Percentiles rank a stretch among this genome's conserved stretches.
Evolutionary conservation across 768 basidiomycete genomes (phyloP).

Genomic region (Lactifluus subvellereus): DNA sequence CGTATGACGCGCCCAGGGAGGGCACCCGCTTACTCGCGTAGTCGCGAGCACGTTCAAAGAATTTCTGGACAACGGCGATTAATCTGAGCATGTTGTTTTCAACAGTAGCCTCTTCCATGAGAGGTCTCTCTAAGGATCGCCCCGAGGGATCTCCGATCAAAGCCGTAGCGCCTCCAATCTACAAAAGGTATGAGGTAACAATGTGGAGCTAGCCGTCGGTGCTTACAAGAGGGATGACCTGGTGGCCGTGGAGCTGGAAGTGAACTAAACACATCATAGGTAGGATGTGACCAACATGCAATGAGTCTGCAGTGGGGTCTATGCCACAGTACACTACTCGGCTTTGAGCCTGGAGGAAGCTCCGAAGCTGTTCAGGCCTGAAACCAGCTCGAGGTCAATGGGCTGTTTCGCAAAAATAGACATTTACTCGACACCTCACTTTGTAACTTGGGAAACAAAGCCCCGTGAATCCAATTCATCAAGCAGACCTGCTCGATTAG

Average conservation of each 20-base stretch:
- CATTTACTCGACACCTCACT: slow-evolving; percentile 6
- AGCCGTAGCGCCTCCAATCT: slow-evolving; percentile 97
- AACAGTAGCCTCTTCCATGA: slow-evolving; percentile 54
- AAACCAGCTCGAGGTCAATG: not conserved
- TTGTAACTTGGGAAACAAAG: slow-evolving; percentile 24
- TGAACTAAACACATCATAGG: slow-evolving; percentile 85
- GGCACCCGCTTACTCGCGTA: slow-evolving; percentile 43
- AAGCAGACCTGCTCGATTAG: not conserved
- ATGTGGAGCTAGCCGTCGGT: not conserved
- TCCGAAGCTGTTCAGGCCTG: slow-evolving; percentile 21
- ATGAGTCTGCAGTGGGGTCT: slow-evolving; percentile 84
- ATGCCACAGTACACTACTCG: slow-evolving; percentile 78
- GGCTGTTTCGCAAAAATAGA: not conserved
- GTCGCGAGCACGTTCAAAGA: slow-evolving; percentile 59
- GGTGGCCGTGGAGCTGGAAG: slow-evolving; percentile 82
- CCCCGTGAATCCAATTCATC: slow-evolving; percentile 19
- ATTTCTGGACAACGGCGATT: slow-evolving; percentile 55
- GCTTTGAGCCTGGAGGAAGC: slow-evolving; percentile 26
- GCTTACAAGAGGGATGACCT: slow-evolving; percentile 75
- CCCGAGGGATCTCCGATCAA: slow-evolving; percentile 98
- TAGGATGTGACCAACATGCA: slow-evolving; percentile 92
- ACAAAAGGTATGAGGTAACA: slow-evolving; percentile 10
- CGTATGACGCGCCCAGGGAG: slow-evolving; percentile 11
- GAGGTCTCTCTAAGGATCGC: slow-evolving; percentile 70
- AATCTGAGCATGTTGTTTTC: slow-evolving; percentile 61